A percentile compares a stretch with the other conserved stretches of the same genome.
phyloP scores from a whole-genome alignment of 2,329 filamentous ascomycete species.

The Diaporthe capsici region DNA sequence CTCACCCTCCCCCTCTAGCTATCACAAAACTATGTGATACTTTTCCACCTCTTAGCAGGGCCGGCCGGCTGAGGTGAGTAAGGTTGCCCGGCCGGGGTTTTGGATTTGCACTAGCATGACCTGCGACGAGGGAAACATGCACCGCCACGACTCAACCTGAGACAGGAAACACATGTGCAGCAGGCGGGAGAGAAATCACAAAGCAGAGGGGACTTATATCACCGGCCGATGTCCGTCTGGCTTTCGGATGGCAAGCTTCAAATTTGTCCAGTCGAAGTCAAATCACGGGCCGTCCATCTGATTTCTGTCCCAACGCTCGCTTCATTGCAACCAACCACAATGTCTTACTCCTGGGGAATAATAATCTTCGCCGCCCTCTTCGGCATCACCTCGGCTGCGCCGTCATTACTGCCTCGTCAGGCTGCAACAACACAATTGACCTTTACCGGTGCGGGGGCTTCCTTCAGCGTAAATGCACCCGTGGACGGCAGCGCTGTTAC shows the following conservation, averaged over 20 bases:
- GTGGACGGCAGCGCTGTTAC: slow-evolving; percentile 24
- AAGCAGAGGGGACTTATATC: slow-evolving; percentile 7
- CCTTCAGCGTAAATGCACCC: slow-evolving; percentile 31
- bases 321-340: neutral
- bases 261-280: neutral
- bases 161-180: slow-evolving; percentile 21
- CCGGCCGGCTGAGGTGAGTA: neutral
- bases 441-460: slow-evolving; percentile 35
- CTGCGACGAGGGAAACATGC: slow-evolving; percentile 32
- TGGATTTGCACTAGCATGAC: slow-evolving; percentile 33
- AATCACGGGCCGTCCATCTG: slow-evolving; percentile 18
- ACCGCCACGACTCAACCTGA: slow-evolving; percentile 31
- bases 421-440: slow-evolving; percentile 35
- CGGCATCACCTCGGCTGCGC: slow-evolving; percentile 15
- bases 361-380: slow-evolving; percentile 15
- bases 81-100: slow-evolving; percentile 24
- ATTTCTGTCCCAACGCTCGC: slow-evolving; percentile 7
- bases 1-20: neutral
- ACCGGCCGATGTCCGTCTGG: slow-evolving; percentile 17
- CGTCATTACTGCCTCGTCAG: slow-evolving; percentile 24
- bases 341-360: slow-evolving; percentile 10
- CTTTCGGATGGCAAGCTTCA: slow-evolving; percentile 20
- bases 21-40: slow-evolving; percentile 14
- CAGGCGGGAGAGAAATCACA: neutral
- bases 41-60: neutral